Evolutionary conservation across 495 filamentous ascomycete genomes (phyloP).

Genomic region (Annulohypoxylon maeteangense): DNA sequence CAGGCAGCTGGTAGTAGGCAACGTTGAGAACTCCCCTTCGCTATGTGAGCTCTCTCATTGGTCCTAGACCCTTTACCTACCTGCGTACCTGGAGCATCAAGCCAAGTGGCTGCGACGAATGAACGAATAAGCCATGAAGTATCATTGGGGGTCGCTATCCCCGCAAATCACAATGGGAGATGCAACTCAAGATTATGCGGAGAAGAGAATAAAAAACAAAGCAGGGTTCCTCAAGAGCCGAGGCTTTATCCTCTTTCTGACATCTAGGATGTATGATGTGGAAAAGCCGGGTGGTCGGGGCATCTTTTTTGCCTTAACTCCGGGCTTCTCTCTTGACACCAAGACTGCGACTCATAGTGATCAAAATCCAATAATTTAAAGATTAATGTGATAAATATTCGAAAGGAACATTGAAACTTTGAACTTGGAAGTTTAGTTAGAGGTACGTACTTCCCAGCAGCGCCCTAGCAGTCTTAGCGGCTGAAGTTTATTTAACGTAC

Average conservation of each 20-base stretch:
- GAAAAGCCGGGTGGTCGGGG: background rate
- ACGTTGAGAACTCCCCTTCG: slow-evolving; percentile 9
- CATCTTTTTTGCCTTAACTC: background rate
- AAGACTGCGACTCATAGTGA: background rate
- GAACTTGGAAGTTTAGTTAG: too few species aligned
- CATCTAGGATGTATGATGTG: background rate
- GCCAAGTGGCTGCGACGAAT: background rate
- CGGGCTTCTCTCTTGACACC: background rate
- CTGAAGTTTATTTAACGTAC: slow-evolving; percentile 13
- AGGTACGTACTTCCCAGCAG: background rate
- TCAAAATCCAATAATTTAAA: background rate
- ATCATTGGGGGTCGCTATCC: slow-evolving; percentile 2
- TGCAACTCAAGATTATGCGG: slow-evolving; percentile 1
- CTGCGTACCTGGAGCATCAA: background rate
- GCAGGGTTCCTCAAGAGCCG: slow-evolving; percentile 7
- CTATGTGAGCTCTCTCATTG: slow-evolving; percentile 26
- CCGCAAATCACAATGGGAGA: background rate
- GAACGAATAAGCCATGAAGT: slow-evolving; percentile 5
- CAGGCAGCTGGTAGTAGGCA: background rate
- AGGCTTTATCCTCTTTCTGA: slow-evolving; percentile 16
- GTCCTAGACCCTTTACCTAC: background rate
- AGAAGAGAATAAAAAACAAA: background rate
- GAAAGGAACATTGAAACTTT: too few species aligned
- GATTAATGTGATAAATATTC: background rate
- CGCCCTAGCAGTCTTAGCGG: background rate